A percentile compares a stretch with the other conserved stretches of the same genome.
These are phyloP conservation scores for Kodamaea leandrae DNA, from an alignment of 805 yeast species.

Conservation along the genomic window DNA sequence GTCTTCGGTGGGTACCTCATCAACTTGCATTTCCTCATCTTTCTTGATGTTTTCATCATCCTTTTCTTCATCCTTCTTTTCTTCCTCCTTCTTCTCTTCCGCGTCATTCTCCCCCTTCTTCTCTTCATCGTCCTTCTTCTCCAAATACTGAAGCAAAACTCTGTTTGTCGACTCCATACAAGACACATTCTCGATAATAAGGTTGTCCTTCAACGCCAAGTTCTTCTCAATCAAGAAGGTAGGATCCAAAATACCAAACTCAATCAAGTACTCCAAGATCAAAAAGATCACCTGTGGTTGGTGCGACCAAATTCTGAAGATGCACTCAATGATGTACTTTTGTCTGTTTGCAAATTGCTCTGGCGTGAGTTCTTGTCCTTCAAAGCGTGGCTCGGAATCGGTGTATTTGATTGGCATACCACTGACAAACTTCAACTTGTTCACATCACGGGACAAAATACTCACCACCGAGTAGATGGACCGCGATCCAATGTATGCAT, in stretches of 20 bases:
- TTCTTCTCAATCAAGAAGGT: conserved; percentile 26
- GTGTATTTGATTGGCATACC: conserved; percentile 32
- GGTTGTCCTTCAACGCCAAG: conserved; percentile 27
- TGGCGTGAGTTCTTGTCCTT: conserved; percentile 21
- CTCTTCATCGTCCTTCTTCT: conserved; percentile 10
- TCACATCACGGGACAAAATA: conserved; percentile 38
- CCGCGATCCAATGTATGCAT: conserved; percentile 82
- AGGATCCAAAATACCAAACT: conserved; percentile 34
- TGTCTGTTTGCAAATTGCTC: conserved; percentile 30
- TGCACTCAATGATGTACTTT: conserved; percentile 36
- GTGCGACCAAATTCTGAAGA: conserved; percentile 43
- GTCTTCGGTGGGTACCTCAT: conserved; percentile 8
- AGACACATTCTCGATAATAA: conserved; percentile 39
- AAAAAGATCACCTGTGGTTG: conserved; percentile 46
- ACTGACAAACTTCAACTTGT: conserved; percentile 36
- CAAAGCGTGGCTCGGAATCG: conserved; percentile 34
- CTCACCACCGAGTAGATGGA: conserved; percentile 60
- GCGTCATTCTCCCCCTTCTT: conserved; percentile 4
- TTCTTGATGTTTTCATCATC: conserved; percentile 5
- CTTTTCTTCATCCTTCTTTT: conserved; percentile 10
- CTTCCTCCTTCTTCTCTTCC: conserved; percentile 6
- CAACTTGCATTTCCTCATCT: background rate
- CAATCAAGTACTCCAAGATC: conserved; percentile 42
- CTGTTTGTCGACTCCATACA: conserved; percentile 44
- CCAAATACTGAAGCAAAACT: conserved; percentile 24